Percentiles rank a stretch among this genome's conserved stretches.
phyloP scores from a whole-genome alignment of 164 flowering plant genomes.

The Cinnamomum micranthum region DNA sequence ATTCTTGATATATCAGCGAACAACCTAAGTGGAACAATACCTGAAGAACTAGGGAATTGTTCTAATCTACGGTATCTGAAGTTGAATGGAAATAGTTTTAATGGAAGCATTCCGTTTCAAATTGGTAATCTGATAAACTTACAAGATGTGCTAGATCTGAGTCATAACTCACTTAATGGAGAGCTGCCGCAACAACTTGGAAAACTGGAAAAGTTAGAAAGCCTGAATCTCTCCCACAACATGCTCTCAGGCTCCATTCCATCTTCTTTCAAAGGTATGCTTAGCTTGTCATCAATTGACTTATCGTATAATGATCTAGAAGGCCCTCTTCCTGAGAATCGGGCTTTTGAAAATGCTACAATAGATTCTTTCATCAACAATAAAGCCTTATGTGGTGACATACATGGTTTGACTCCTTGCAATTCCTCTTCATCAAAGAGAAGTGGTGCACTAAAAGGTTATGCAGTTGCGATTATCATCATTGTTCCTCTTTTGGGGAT shows the following conservation, averaged over 20 bases:
- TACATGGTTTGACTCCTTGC: slow-evolving; percentile 2
- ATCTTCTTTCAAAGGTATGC: background rate
- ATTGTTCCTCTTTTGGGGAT: background rate
- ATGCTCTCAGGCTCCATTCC: slow-evolving; percentile 5
- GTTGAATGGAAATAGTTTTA: background rate
- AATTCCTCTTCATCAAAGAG: background rate
- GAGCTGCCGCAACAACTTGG: slow-evolving; percentile 1
- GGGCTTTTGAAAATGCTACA: slow-evolving; percentile 5
- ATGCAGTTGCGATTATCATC: background rate
- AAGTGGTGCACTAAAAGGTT: background rate
- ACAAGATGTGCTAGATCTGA: background rate
- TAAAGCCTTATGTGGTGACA: slow-evolving; percentile 8
- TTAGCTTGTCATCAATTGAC: slow-evolving; percentile 1
- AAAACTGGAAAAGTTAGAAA: slow-evolving; percentile 1
- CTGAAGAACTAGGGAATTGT: background rate
- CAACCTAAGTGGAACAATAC: background rate
- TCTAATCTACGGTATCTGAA: slow-evolving; percentile 1
- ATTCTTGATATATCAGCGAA: background rate
- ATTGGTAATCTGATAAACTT: background rate
- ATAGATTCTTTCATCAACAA: slow-evolving; percentile 1
- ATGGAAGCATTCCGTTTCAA: slow-evolving; percentile 7
- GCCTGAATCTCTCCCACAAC: slow-evolving; percentile 11
- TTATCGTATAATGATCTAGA: slow-evolving; percentile 7
- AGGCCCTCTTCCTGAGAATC: slow-evolving; percentile 1
- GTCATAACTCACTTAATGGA: slow-evolving; percentile 3